Base-by-base conservation (phyloP, 352 stramenopile species). In the Phytophthora brassicae region DNA sequence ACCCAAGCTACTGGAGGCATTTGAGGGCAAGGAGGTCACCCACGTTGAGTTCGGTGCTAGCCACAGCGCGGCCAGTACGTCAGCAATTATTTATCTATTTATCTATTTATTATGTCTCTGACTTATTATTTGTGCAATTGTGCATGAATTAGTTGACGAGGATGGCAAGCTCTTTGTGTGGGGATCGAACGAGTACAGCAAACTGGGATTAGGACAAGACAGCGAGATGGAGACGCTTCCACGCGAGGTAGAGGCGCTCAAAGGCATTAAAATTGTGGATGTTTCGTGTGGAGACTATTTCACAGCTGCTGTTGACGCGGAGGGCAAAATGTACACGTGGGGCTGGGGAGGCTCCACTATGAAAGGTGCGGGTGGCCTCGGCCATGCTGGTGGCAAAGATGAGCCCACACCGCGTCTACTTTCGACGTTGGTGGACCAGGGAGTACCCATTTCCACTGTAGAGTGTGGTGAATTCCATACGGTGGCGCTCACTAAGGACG, bases 321-420 rank as follows among this genome's bases (percentile, higher is more conserved):
- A 95, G 3, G 88, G 89, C 64, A 92, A 92, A 61, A 82, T 96
- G 46, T 97, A 92, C 71, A 93, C 88, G 66, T 98, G 92, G 89
- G 92, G 92, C 26, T 95, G 81, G 84, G 86, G 86, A 54, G 84
- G 86, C 31, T 93, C 86, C 29, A 90, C 84, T 0, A 86, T 95
- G 74, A 91, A 92, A 42, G 86, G 84, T 19, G 80, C 79, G 2
- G 81, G 84, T 42, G 86, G 82, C 4, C 68, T 95, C 7, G 86
- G 86, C 51, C 86, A 92, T 36, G 84, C 80, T 13, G 81, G 80
- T 16, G 86, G 83, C 22, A 74, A 91, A 58, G 84, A 93, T 56
- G 81, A 92, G 64, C 63, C 81, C 7, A 89, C 77, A 20, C 86
- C 86, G 22, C 73, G 81, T 6, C 70, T 95, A 19, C 56, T 95